A percentile compares a stretch with the other conserved stretches of the same genome.
These are phyloP conservation scores for Gloeophyllum trabeum DNA, from an alignment of 768 basidiomycete species.

Conservation along the genomic window DNA sequence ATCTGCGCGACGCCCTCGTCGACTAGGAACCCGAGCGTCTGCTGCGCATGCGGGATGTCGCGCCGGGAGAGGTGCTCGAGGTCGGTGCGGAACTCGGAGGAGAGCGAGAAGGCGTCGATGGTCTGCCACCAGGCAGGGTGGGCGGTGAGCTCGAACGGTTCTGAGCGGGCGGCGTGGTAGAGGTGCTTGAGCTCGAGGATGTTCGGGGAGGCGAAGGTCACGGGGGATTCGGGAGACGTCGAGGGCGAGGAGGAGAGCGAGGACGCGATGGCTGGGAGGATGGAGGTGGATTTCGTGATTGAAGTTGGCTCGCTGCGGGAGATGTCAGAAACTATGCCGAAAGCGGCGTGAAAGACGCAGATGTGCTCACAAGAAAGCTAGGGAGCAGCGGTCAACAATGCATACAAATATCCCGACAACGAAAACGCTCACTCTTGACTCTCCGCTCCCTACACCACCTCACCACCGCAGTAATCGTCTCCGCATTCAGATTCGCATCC, in stretches of 20 bases:
- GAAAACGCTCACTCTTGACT: conserved; percentile 39
- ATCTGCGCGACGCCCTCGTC: conserved; percentile 67
- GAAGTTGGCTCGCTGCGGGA: conserved; percentile 84
- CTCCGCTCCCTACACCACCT: conserved; percentile 32
- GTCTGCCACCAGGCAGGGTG: conserved; percentile 53
- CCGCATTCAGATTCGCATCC: conserved; percentile 64
- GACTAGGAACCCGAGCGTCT: conserved; percentile 50
- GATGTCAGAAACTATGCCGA: not conserved
- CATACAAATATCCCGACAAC: not conserved
- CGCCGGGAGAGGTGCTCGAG: conserved; percentile 47
- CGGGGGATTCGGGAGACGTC: conserved; percentile 29
- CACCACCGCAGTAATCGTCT: conserved; percentile 39
- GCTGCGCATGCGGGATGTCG: conserved; percentile 26
- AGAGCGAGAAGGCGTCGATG: conserved; percentile 56
- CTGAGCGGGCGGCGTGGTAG: conserved; percentile 36
- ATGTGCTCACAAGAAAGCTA: conserved; percentile 66
- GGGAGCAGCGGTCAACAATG: conserved; percentile 4
- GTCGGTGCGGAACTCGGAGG: conserved; percentile 52
- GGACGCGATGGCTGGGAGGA: conserved; percentile 51
- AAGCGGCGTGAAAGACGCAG: not conserved
- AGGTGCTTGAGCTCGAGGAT: conserved; percentile 60
- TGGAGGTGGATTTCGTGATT: conserved; percentile 59
- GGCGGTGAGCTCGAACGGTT: conserved; percentile 36
- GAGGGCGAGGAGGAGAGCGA: conserved; percentile 17
- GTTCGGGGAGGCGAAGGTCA: conserved; percentile 81